Evolutionary conservation across 345 rosid species (phyloP), one percentile per base, ranked within the genome.

Genomic region (Eucalyptus decipiens): DNA sequence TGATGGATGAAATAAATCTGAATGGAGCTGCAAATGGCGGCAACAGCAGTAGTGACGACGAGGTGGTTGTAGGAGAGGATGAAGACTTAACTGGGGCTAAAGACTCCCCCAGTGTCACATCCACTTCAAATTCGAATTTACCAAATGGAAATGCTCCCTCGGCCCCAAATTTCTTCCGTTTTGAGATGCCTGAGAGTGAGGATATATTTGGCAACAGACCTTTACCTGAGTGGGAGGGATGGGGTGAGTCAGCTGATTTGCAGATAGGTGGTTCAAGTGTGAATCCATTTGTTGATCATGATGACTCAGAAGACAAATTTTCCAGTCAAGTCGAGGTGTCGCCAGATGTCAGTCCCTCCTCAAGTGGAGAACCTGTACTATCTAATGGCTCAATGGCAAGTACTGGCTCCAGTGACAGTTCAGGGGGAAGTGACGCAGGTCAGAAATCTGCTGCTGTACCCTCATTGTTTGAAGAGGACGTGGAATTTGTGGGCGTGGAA

Each of bases 401-500:
- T 32, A 58, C 40, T 24, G 34, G 90, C 48, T 90, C 91, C 47
- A 90, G 91, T 86, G 95, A 92, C 67, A 93, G 92, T 86, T 91
- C 94, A 32, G 91, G n/a, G 43, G 90, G 92, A 90, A 92, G 92
- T 23, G 92, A 90, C 40, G 52, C 90, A 85, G 89, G 92, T 89
- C 89, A 91, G 83, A 93, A 87, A 91, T 92, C 97, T 67, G 88
- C 93, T 18, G 80, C 94, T 6, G 92, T 91, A 11, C 94, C 94
- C 30, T 95, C 98, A 67, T 89, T 98, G 89, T 97, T 98, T n/a
- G 99, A 97, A 89, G 99, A 97, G 92, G 99, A 98, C 90, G 97
- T 97, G 69, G 99, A 98, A 91, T 97, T 96, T 89, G 98, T 97
- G 16, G 99, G 99, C 8, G 97, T 97, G 86, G 99, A 97, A 91